A percentile compares a stretch with the other conserved stretches of the same genome.
Conservation (phyloP, 176 grass and related monocot species). For the Triticum monococcum region DNA sequence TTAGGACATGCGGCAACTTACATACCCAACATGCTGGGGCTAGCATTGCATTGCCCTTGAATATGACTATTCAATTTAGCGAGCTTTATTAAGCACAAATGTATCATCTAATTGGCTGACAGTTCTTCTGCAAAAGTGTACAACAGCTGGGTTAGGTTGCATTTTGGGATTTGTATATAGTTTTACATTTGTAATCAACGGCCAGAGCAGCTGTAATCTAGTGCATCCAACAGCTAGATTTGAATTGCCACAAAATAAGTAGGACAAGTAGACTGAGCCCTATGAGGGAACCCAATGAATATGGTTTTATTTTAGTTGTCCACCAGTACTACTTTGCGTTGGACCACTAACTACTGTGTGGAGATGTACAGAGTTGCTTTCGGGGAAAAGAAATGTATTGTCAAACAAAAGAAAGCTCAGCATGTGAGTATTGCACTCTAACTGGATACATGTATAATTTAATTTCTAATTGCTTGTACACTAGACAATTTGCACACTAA, state of each 20-base stretch:
- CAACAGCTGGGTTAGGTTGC: conserved; percentile 23
- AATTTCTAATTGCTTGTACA: neutral
- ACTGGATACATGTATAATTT: neutral
- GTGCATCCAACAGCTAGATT: conserved; percentile 41
- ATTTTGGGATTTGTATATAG: neutral
- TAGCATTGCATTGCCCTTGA: neutral
- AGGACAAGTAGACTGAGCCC: conserved; percentile 19
- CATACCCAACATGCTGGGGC: conserved; percentile 31
- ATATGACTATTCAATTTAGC: neutral
- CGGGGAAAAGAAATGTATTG: neutral
- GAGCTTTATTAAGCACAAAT: neutral
- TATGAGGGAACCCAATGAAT: neutral
- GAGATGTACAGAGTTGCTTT: conserved; percentile 21
- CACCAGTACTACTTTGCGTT: conserved; percentile 1
- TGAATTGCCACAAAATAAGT: conserved; percentile 20
- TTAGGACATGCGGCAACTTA: conserved; percentile 35
- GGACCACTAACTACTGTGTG: neutral
- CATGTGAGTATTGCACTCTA: neutral
- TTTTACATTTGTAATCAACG: conserved; percentile 14
- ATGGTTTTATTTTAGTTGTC: conserved; percentile 25
- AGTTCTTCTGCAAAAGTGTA: conserved; percentile 24
- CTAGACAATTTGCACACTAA: neutral
- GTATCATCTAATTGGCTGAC: neutral
- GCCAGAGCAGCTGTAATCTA: conserved; percentile 24
- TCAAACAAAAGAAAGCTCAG: conserved; percentile 19